phyloP scores from a whole-genome alignment of 176 grass and related monocot genomes.

The Aegilops sharonensis region DNA sequence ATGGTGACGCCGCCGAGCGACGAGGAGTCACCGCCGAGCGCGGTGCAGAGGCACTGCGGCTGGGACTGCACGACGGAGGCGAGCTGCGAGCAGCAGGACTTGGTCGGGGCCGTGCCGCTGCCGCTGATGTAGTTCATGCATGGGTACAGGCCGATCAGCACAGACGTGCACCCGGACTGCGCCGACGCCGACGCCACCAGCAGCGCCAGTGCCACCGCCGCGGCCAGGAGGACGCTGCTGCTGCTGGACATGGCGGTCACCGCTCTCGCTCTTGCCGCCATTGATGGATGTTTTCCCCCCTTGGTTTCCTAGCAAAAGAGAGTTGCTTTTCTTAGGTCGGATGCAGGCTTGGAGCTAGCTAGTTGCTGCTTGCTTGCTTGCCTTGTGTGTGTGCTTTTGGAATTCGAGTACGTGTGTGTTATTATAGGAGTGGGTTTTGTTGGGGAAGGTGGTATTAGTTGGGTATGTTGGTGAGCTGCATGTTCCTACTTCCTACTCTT shows the following conservation, averaged over 20 bases:
- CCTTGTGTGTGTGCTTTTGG: not conserved
- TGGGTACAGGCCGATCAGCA: conserved; percentile 74
- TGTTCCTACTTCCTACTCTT: conserved; percentile 34
- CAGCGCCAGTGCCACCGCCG: not conserved
- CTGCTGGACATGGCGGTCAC: not conserved
- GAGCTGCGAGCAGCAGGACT: conserved; percentile 71
- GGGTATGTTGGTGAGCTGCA: conserved; percentile 38
- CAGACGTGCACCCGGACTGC: conserved; percentile 62
- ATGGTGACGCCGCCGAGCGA: conserved; percentile 55
- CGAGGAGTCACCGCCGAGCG: conserved; percentile 40
- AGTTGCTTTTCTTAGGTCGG: not conserved
- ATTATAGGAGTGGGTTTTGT: conserved; percentile 10
- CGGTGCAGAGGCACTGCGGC: conserved; percentile 75
- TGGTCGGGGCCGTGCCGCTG: conserved; percentile 52
- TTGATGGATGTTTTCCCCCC: not conserved
- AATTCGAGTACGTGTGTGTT: not conserved
- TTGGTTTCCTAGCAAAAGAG: not conserved
- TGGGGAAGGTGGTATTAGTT: not conserved
- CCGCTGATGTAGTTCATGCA: conserved; percentile 96
- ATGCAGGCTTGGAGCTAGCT: not conserved
- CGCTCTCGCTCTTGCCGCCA: not conserved
- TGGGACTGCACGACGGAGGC: conserved; percentile 50
- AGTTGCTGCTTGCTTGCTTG: not conserved
- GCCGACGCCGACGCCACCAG: conserved; percentile 33
- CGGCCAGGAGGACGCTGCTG: conserved; percentile 5